Conservation (phyloP, 2,329 filamentous ascomycete genomes). For the Clonostachys rosea region DNA sequence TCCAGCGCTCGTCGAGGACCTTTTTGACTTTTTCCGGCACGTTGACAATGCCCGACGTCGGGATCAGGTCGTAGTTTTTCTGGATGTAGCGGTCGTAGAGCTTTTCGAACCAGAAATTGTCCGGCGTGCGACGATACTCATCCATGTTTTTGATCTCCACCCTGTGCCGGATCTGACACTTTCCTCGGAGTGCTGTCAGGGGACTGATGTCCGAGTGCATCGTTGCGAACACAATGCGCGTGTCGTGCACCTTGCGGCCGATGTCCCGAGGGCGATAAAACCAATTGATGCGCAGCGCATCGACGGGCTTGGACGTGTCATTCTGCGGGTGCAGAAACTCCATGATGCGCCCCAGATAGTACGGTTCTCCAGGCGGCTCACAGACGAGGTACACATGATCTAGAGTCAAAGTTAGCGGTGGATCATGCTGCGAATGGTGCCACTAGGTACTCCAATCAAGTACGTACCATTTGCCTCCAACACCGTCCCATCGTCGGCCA, state of each 20-base stretch:
- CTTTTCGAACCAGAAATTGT: constrained; percentile 96
- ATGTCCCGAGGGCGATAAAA: constrained; percentile 97
- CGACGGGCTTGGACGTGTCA: constrained; percentile 67
- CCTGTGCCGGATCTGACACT: constrained; percentile 85
- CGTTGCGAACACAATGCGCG: constrained; percentile 85
- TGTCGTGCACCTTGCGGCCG: constrained; percentile 85
- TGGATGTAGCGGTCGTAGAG: constrained; percentile 98
- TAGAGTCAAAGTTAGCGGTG: constrained; percentile 19
- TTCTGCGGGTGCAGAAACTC: constrained; percentile 87
- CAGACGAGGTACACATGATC: constrained; percentile 92
- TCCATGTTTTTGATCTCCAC: constrained; percentile 81
- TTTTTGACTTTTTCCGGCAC: constrained; percentile 94
- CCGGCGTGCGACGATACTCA: constrained; percentile 75
- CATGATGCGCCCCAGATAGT: constrained; percentile 97
- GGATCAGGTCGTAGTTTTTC: constrained; percentile 95
- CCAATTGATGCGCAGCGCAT: constrained; percentile 93
- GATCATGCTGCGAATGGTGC: constrained; percentile 3
- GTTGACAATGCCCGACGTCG: constrained; percentile 88
- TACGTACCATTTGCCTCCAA: constrained; percentile 79
- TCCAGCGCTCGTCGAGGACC: constrained; percentile 94
- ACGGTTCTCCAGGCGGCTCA: constrained; percentile 95
- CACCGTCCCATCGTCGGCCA: constrained; percentile 86
- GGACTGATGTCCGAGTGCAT: constrained; percentile 99
- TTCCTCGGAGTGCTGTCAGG: constrained; percentile 85
- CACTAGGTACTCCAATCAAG: neutral